These are phyloP conservation scores for Coniochaeta hoffmannii DNA, from an alignment of 2,329 filamentous ascomycete species.

Conservation along the genomic window DNA sequence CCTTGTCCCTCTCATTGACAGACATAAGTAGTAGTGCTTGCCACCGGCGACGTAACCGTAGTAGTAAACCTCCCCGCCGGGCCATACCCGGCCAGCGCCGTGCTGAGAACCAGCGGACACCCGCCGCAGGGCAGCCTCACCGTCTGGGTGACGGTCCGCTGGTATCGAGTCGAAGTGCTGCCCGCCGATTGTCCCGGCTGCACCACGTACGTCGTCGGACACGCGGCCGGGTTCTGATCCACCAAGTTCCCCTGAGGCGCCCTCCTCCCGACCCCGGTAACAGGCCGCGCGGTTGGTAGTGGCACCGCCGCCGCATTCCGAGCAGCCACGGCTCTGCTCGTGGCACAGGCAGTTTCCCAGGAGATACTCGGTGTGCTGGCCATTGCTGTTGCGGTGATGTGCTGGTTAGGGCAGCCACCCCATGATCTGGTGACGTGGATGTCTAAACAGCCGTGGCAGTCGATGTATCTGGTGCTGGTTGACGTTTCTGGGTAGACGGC, in stretches of 20 bases:
- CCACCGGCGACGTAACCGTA: slow-evolving; percentile 15
- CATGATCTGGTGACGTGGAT: slow-evolving; percentile 14
- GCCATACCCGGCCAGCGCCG: slow-evolving; percentile 16
- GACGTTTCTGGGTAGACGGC: slow-evolving; percentile 20
- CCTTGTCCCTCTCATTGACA: slow-evolving; percentile 8
- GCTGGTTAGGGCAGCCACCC: slow-evolving; percentile 20
- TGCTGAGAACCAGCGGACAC: slow-evolving; percentile 14
- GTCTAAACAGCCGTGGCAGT: slow-evolving; percentile 24
- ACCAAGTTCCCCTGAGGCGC: not conserved
- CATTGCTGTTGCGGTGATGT: slow-evolving; percentile 11
- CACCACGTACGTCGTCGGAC: slow-evolving; percentile 15
- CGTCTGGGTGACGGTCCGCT: slow-evolving; percentile 13
- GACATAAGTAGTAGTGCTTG: slow-evolving; percentile 13
- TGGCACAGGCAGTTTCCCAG: slow-evolving; percentile 20
- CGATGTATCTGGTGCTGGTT: slow-evolving; percentile 14
- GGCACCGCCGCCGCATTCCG: not conserved
- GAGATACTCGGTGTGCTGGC: slow-evolving; percentile 17
- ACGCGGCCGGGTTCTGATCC: slow-evolving; percentile 2
- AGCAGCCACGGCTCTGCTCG: slow-evolving; percentile 3
- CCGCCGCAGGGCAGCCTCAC: slow-evolving; percentile 13
- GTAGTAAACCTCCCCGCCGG: slow-evolving; percentile 13
- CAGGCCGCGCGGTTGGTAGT: too few species aligned
- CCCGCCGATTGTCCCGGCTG: slow-evolving; percentile 14
- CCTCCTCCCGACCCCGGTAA: too few species aligned
- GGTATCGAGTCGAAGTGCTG: slow-evolving; percentile 13